Conservation (phyloP, 305 asterid genomes). For the Fraxinus albicans region DNA sequence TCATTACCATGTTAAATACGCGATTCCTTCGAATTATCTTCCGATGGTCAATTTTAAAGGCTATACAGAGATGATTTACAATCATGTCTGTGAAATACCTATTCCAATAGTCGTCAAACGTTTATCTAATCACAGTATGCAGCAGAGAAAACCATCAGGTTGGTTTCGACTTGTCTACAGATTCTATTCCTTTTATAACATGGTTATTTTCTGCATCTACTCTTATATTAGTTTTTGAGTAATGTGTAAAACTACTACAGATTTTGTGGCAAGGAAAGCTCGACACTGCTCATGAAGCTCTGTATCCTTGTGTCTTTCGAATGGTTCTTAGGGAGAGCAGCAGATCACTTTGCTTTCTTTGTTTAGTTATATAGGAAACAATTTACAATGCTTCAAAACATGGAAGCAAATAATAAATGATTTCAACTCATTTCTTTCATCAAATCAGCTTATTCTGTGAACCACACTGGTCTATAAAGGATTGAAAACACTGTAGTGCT, state of each 20-base stretch:
- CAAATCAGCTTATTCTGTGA: not conserved
- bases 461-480: not conserved
- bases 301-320: not conserved
- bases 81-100: not conserved
- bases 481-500: not conserved
- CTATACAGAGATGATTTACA: not conserved
- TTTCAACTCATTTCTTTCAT: not conserved
- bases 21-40: not conserved
- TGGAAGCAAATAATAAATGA: not conserved
- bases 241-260: not conserved
- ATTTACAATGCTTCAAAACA: not conserved
- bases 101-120: not conserved
- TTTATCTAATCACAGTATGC: not conserved
- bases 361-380: not conserved
- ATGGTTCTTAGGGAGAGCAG: not conserved
- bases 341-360: not conserved
- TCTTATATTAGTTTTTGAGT: not conserved
- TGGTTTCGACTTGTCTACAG: not conserved
- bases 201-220: not conserved
- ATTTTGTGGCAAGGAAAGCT: not conserved
- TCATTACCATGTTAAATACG: not conserved
- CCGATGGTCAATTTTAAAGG: not conserved
- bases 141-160: not conserved
- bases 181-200: not conserved
- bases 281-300: not conserved